Base-by-base conservation (phyloP, 2,329 filamentous ascomycete species). In the Clonostachys byssicola region DNA sequence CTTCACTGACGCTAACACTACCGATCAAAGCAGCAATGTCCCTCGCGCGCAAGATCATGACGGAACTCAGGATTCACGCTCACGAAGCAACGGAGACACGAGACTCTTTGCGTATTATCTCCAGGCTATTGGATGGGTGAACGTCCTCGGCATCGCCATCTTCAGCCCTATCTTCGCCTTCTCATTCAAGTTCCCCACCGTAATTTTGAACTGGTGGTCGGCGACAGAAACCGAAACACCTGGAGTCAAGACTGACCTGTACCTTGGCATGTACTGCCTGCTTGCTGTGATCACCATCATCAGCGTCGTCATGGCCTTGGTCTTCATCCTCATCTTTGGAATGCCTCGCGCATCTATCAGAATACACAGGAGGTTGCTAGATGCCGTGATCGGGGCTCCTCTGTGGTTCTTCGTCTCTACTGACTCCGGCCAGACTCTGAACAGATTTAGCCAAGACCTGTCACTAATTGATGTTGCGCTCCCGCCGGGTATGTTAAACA, bases 361-460 rank as follows among this genome's bases (percentile, higher is more conserved):
- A 60, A 62, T 34, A 56, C 56, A 6, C 56, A 54, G 6, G 63
- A 62, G 2, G 67, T 63, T 1, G 56, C 54, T 0, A 53, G 54
- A 1, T 51, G 72, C 1, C 70, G 72, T 42, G 47, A 55, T 68
- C 13, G 54, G 54, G 2, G 72, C 72, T 2, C 68, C 71, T 2
- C 48, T 75, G 35, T 53, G 53, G 6, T 73, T 74, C 49, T 71
- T 74, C 43, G 63, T 65, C 1, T 61, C 49, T 0, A 73, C 67
- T 0, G 72, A 75, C 48, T 58, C 60, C 0, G 73, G 72, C 2
- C 53, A 64, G 3, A 59, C 70, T 33, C 66, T 65, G 6, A 74
- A 73, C 17, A 52, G 70, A 7, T 76, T 75, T 49, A 70, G 67
- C 0, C 72, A 75, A 47, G 73, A 76, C 34, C 56, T 72, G 52